These are phyloP conservation scores for Thielaviopsis ethacetica DNA, from an alignment of 2,329 filamentous ascomycete genomes.

Conservation along the genomic window DNA sequence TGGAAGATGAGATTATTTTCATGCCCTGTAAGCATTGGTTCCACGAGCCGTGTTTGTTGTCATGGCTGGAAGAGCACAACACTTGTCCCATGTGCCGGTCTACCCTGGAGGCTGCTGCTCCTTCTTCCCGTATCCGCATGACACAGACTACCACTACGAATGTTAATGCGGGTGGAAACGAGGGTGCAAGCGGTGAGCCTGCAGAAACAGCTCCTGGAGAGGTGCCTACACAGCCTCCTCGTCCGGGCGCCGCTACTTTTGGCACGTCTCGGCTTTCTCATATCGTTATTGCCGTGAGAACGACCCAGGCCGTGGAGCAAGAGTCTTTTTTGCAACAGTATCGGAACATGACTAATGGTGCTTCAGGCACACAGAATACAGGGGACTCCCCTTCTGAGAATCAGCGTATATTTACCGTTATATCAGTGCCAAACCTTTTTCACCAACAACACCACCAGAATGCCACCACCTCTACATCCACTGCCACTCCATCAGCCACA, in stretches of 20 bases:
- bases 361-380: background rate
- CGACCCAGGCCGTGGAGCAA: background rate
- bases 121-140: background rate
- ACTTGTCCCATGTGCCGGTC: slow-evolving; percentile 74
- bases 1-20: slow-evolving; percentile 57
- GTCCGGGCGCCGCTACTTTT: background rate
- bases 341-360: background rate
- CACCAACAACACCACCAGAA: background rate
- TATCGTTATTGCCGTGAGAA: background rate
- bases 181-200: background rate
- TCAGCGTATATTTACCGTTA: background rate
- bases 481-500: background rate
- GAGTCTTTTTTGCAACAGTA: background rate
- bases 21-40: slow-evolving; percentile 92
- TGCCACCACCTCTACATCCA: no score
- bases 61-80: slow-evolving; percentile 82
- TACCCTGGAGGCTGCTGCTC: slow-evolving; percentile 26
- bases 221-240: background rate
- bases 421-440: background rate
- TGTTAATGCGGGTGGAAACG: no score
- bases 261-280: background rate
- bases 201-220: background rate
- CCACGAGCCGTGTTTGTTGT: slow-evolving; percentile 62
- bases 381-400: background rate
- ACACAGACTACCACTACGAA: background rate